phyloP scores from a whole-genome alignment of 352 stramenopile species.

The Plasmopara viticola region DNA sequence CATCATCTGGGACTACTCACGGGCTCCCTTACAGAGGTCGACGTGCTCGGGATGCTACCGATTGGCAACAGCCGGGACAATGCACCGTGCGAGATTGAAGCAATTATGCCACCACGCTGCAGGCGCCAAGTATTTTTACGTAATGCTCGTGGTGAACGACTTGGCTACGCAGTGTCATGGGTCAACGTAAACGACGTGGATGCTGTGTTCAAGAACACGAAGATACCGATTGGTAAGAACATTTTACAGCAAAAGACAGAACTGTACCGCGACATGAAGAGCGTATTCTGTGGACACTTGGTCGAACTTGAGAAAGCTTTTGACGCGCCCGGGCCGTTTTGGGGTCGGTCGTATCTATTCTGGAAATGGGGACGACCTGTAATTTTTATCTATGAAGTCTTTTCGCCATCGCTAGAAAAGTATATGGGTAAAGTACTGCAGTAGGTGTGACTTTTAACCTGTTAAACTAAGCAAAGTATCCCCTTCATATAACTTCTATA shows the following conservation, averaged over 20 bases:
- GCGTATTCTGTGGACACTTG: slow-evolving; percentile 63
- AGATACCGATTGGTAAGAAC: slow-evolving; percentile 78
- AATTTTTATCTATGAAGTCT: slow-evolving; percentile 87
- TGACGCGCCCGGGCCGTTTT: slow-evolving; percentile 61
- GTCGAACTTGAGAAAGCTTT: slow-evolving; percentile 55
- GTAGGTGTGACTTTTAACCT: slow-evolving; percentile 1
- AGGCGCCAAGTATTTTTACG: slow-evolving; percentile 75
- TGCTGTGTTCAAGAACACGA: slow-evolving; percentile 74
- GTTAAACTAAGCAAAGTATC: not conserved
- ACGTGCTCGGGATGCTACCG: slow-evolving; percentile 60
- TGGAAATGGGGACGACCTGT: slow-evolving; percentile 71
- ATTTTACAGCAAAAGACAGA: slow-evolving; percentile 79
- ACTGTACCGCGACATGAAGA: slow-evolving; percentile 83
- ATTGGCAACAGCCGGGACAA: slow-evolving; percentile 39
- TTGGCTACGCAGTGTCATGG: slow-evolving; percentile 82
- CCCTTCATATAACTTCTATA: no score
- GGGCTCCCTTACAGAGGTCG: slow-evolving; percentile 63
- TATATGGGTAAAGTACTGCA: slow-evolving; percentile 73
- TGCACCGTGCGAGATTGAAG: slow-evolving; percentile 39
- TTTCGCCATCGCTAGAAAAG: slow-evolving; percentile 65
- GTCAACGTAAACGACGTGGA: slow-evolving; percentile 56
- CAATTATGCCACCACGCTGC: slow-evolving; percentile 51
- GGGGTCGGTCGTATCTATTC: slow-evolving; percentile 82
- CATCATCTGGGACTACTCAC: slow-evolving; percentile 76
- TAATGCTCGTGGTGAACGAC: slow-evolving; percentile 58